Evolutionary conservation across 1,139 yeast species (phyloP).

Genomic region (Diutina ranongensis): DNA sequence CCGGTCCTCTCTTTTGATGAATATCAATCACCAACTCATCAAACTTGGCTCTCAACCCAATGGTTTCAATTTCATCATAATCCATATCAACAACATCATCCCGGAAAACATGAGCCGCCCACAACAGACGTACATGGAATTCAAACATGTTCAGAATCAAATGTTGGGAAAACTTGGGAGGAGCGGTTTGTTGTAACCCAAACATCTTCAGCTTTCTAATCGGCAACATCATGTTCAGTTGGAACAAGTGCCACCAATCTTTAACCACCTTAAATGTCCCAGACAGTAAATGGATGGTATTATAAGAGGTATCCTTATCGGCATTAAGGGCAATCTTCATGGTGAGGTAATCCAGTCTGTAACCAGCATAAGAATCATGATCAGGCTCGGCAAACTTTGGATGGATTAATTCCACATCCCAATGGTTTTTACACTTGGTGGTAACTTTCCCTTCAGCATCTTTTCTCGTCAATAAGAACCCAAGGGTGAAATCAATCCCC

Average conservation of each 20-base stretch:
- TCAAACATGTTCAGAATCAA: slow-evolving; percentile 30
- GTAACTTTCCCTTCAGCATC: slow-evolving; percentile 19
- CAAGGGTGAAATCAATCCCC: slow-evolving; percentile 46
- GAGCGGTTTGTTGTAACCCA: slow-evolving; percentile 21
- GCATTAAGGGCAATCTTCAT: slow-evolving; percentile 65
- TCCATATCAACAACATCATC: slow-evolving; percentile 12
- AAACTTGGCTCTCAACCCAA: slow-evolving; percentile 31
- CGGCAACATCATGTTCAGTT: slow-evolving; percentile 32
- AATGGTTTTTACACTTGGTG: slow-evolving; percentile 41
- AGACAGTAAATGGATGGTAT: slow-evolving; percentile 32
- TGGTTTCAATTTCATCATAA: slow-evolving; percentile 17
- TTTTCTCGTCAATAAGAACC: slow-evolving; percentile 46
- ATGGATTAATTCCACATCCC: slow-evolving; percentile 48
- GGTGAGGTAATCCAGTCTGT: slow-evolving; percentile 70
- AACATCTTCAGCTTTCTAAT: slow-evolving; percentile 28
- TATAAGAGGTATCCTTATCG: slow-evolving; percentile 24
- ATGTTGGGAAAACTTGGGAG: slow-evolving; percentile 32
- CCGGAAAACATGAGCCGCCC: slow-evolving; percentile 29
- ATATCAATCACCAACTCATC: slow-evolving; percentile 30
- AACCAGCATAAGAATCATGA: slow-evolving; percentile 71
- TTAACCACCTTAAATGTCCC: slow-evolving; percentile 29
- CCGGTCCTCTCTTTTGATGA: slow-evolving; percentile 15
- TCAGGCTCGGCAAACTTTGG: slow-evolving; percentile 44
- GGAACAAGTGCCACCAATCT: slow-evolving; percentile 35
- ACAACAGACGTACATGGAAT: slow-evolving; percentile 27